Conservation (phyloP, 1,139 yeast genomes). For the Wickerhamomyces sp. region DNA sequence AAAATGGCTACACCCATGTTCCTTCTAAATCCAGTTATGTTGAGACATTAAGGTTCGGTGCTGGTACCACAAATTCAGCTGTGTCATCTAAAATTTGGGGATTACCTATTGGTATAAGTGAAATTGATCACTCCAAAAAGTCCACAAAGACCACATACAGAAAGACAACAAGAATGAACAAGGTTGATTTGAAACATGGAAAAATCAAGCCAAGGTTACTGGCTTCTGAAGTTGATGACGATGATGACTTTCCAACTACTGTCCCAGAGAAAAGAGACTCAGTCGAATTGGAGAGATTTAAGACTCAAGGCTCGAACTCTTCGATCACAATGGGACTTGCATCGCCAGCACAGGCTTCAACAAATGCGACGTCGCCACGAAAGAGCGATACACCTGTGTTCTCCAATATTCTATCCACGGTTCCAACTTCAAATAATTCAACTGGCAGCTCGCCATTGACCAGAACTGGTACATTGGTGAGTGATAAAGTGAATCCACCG, state of each 20-base stretch:
- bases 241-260: conserved; percentile 17
- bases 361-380: conserved; percentile 5
- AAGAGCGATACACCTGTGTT: background rate
- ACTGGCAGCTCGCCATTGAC: no score
- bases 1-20: conserved; percentile 23
- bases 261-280: conserved; percentile 9
- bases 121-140: conserved; percentile 29
- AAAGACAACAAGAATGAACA: conserved; percentile 14
- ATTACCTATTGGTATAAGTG: conserved; percentile 60
- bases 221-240: conserved; percentile 77
- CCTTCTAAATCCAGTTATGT: conserved; percentile 58
- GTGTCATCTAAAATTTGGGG: conserved; percentile 54
- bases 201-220: conserved; percentile 68
- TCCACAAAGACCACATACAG: conserved; percentile 15
- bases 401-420: background rate
- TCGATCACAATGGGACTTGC: conserved; percentile 12
- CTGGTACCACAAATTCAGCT: conserved; percentile 48
- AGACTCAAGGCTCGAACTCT: conserved; percentile 7
- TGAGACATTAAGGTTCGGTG: conserved; percentile 40
- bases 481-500: conserved; percentile 10
- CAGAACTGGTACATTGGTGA: conserved; percentile 20
- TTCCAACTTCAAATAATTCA: background rate
- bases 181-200: conserved; percentile 64
- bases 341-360: conserved; percentile 4
- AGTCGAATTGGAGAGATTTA: conserved; percentile 13